Evolutionary conservation across 2,329 filamentous ascomycete genomes (phyloP), one percentile per base, ranked within the genome.

Genomic region (Colletotrichum liriopes): DNA sequence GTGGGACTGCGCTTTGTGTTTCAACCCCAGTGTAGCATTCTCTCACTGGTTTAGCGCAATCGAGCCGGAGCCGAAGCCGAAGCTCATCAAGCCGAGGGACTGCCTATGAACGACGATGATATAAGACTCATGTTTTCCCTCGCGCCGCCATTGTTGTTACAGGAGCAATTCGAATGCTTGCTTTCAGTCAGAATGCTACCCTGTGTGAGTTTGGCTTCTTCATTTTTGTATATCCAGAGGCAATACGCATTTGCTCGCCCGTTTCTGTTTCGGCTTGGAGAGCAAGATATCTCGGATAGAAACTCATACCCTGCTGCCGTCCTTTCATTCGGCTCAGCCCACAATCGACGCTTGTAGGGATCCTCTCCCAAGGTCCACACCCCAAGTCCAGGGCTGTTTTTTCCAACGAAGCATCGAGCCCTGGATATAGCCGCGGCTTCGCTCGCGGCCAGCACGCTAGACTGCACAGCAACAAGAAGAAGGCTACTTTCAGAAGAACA

Each of bases 21-120:
- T 26, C 16, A 51, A 18, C 6, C 23, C 5, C 5, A 1, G 16
- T 7, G 16, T 7, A 43, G 41, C 18, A 7, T 7, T 35, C 20
- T 20, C 51, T 37, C 2, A 18, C 6, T 2, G 18, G 1, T 23
- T 4, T 9, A n/a, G 20, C 14, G 23, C 12, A 51, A 29, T 43
- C 45, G 23, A 14, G 32, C 20, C 29, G 6, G 54, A 20, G 51
- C 66, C 39, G 47, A 9, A 66, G 45, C 62, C 67, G 67, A 64
- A 66, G 67, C 14, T 49, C 7, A 11, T 49, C 14, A 47, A 43
- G 62, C 20, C 49, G 37, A 64, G n/a, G 29, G 35, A 20, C 18
- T 20, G 14, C 11, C 23, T 26, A 29, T 29, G 39, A n/a, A 45
- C 32, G n/a, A 49, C 9, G 45, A 43, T 63, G 52, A 43, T 63